Evolutionary conservation across 2,329 filamentous ascomycete genomes (phyloP), one percentile per base, ranked within the genome.

Genomic region (Emericellopsis cladophorae): DNA sequence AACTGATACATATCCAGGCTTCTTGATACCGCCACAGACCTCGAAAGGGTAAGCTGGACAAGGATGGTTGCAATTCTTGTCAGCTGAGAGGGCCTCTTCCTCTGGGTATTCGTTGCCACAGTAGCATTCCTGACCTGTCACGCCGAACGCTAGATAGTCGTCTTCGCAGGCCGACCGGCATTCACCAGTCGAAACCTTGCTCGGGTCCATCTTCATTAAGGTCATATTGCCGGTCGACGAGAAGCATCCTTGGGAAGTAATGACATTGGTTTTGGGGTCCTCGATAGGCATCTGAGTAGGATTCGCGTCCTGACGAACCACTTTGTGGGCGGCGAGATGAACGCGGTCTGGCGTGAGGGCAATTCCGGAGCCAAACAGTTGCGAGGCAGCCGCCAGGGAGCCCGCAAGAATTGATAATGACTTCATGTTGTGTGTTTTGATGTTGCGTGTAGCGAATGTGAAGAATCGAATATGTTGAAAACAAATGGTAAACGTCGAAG

Each of bases 101-200:
- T 78, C 66, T 1, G 88, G 88, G 37, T 89, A 70, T 44, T 68
- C 60, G 46, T 76, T 63, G 44, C 87, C 88, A 53, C 88, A 94
- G 52, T 68, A 84, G 62, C 88, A 95, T 15, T 68, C 65, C 9
- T 31, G 16, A 15, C 70, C 68, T 7, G 70, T 74, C 36, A 84
- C 62, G 26, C 70, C 85, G 51, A 80, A 75, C 7, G 87, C 81
- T 1, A 68, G 49, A 26, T 58, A 64, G 31, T 71, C 26, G 7
- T 12, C 26, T 3, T 59, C 53, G 51, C 72, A 76, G 2, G 50
- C 39, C 0, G 48, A 24, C 12, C 47, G 49, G 49, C 74, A 78
- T 11, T 48, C 44, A 41, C 68, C 70, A 11, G 61, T 62, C 5
- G 58, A 57, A 18, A 63, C 48, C 3, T 37, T 39, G 1, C 44